Evolutionary conservation across 129 eudicot genomes (phyloP).

Genomic region (Apium graveolens): DNA sequence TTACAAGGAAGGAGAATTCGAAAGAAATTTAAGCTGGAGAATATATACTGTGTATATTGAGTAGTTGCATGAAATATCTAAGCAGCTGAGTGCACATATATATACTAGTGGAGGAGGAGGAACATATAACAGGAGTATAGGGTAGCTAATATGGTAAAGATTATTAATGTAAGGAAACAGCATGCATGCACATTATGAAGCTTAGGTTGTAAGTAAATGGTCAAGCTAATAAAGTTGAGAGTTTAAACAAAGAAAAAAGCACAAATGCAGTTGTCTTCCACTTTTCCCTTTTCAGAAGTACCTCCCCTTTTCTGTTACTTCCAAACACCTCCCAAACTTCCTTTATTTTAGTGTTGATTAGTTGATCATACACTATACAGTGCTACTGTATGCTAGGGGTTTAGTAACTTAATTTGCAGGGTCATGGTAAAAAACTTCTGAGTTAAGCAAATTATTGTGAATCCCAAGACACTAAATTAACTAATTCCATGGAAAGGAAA

Average conservation of each 20-base stretch:
- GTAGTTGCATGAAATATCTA: neutral
- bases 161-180: neutral
- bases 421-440: neutral
- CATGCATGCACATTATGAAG: neutral
- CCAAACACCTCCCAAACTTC: neutral
- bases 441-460: neutral
- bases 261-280: neutral
- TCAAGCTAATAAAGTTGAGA: neutral
- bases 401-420: neutral
- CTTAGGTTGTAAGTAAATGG: conserved; percentile 7
- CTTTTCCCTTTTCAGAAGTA: neutral
- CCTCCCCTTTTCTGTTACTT: neutral
- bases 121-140: no score
- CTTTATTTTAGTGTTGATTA: neutral
- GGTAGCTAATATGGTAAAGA: neutral
- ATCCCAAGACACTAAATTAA: neutral
- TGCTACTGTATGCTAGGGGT: neutral
- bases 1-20: neutral
- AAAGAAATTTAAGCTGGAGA: neutral
- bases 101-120: neutral
- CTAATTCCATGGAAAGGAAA: neutral
- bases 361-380: neutral
- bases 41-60: neutral
- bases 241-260: neutral
- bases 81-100: neutral